Conservation (phyloP, 176 grass and related monocot species). For the Bromus sterilis region DNA sequence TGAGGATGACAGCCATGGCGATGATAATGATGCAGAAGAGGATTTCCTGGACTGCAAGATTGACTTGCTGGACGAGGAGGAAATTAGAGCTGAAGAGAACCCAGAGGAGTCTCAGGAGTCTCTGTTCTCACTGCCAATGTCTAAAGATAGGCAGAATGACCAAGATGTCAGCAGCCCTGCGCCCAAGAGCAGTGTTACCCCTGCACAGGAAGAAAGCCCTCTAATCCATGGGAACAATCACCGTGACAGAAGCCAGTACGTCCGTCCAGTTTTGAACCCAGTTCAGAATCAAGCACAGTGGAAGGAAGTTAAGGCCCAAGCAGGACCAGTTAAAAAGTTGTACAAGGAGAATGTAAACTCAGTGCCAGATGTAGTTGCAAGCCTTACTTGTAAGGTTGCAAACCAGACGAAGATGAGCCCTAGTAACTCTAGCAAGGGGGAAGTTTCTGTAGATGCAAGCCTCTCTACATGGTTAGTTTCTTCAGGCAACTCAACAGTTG, state of each 20-base stretch:
- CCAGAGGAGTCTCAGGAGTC: constrained; percentile 74
- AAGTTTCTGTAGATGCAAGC: constrained; percentile 73
- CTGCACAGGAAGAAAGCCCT: constrained; percentile 36
- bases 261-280: constrained; percentile 62
- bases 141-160: constrained; percentile 31
- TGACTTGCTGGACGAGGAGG: constrained; percentile 45
- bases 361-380: neutral
- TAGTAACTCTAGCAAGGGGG: constrained; percentile 24
- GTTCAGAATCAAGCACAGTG: constrained; percentile 78
- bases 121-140: constrained; percentile 67
- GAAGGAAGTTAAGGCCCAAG: constrained; percentile 65
- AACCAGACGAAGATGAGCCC: neutral
- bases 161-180: constrained; percentile 51
- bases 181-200: constrained; percentile 25
- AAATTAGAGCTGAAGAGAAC: constrained; percentile 29
- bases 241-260: constrained; percentile 56
- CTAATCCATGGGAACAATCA: constrained; percentile 32
- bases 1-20: constrained; percentile 37
- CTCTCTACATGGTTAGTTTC: constrained; percentile 75
- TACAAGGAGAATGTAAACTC: constrained; percentile 40
- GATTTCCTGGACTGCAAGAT: constrained; percentile 39
- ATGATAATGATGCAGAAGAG: constrained; percentile 47
- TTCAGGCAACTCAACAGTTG: constrained; percentile 35
- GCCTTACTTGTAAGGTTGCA: neutral
- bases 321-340: constrained; percentile 8